Conservation (phyloP, 768 basidiomycete genomes). For the Boletellus ananas region DNA sequence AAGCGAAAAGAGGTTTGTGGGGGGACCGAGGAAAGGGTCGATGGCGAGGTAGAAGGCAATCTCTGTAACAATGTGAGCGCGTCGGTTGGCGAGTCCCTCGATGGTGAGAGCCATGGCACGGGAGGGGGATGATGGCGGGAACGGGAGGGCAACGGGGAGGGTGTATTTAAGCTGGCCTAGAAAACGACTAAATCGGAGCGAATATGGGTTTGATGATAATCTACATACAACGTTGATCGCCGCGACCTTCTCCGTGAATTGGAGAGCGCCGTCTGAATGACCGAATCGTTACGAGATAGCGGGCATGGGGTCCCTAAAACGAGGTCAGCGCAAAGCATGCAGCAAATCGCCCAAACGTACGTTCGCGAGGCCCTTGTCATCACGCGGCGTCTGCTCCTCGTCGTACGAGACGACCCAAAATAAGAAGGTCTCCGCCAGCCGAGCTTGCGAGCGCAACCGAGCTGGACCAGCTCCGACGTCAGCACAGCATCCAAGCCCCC, state of each 20-base stretch:
- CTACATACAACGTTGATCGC: conserved; percentile 36
- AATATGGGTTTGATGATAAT: conserved; percentile 36
- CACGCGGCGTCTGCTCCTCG: neutral
- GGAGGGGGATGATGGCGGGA: neutral
- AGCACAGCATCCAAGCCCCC: neutral
- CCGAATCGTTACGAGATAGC: conserved; percentile 34
- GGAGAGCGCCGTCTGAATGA: conserved; percentile 29
- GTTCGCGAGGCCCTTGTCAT: neutral
- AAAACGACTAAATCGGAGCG: conserved; percentile 28
- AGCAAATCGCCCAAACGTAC: neutral
- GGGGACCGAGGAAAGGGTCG: conserved; percentile 42
- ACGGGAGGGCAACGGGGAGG: conserved; percentile 11
- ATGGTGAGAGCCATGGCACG: conserved; percentile 6
- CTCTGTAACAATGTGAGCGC: conserved; percentile 30
- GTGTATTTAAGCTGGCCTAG: conserved; percentile 26
- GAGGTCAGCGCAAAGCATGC: conserved; percentile 15
- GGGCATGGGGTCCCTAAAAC: conserved; percentile 27
- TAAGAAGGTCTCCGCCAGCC: neutral
- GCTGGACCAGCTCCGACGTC: neutral
- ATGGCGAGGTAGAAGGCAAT: conserved; percentile 41
- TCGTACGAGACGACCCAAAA: neutral
- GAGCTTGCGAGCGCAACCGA: conserved; percentile 1
- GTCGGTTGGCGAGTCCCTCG: conserved; percentile 15
- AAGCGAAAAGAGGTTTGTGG: conserved; percentile 35
- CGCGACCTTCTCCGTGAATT: conserved; percentile 33